phyloP scores from a whole-genome alignment of 2,329 filamentous ascomycete species.

The Fusarium sterilihyphosum region DNA sequence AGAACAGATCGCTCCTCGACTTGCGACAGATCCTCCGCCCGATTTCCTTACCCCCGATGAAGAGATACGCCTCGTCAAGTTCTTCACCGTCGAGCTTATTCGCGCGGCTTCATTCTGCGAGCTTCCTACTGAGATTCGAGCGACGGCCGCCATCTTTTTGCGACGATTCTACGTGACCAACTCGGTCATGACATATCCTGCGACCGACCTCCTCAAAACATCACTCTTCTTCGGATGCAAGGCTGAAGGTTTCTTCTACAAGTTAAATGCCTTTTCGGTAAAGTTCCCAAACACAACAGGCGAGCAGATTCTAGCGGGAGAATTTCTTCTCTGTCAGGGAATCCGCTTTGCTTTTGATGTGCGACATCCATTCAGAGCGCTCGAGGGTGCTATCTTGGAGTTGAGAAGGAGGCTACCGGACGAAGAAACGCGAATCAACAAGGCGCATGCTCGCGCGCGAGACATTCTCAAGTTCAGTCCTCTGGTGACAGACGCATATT shows the following conservation, averaged over 20 bases:
- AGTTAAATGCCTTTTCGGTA: constrained; percentile 71
- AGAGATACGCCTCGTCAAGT: constrained; percentile 82
- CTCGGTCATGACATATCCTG: constrained; percentile 95
- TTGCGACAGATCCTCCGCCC: constrained; percentile 67
- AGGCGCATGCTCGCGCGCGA: constrained; percentile 78
- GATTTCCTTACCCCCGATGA: constrained; percentile 86
- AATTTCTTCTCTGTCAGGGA: constrained; percentile 92
- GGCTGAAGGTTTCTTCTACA: constrained; percentile 84
- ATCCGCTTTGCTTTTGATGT: constrained; percentile 95
- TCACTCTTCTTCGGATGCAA: constrained; percentile 94
- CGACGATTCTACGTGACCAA: constrained; percentile 96
- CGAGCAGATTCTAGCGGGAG: constrained; percentile 87
- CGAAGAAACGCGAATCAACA: constrained; percentile 61
- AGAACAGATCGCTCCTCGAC: constrained; percentile 66
- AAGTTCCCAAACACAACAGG: constrained; percentile 76
- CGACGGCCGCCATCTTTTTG: constrained; percentile 87
- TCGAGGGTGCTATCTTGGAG: constrained; percentile 89
- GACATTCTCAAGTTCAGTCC: constrained; percentile 81
- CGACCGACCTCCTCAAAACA: constrained; percentile 87
- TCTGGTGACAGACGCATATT: constrained; percentile 93
- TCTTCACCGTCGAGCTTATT: constrained; percentile 73
- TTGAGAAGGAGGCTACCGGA: constrained; percentile 74
- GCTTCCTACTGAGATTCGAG: constrained; percentile 60
- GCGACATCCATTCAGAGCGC: constrained; percentile 85
- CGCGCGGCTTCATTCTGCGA: constrained; percentile 65